A percentile compares a stretch with the other conserved stretches of the same genome.
These are phyloP conservation scores for Vicia sativa DNA, from an alignment of 306 rosid genomes.

Conservation along the genomic window DNA sequence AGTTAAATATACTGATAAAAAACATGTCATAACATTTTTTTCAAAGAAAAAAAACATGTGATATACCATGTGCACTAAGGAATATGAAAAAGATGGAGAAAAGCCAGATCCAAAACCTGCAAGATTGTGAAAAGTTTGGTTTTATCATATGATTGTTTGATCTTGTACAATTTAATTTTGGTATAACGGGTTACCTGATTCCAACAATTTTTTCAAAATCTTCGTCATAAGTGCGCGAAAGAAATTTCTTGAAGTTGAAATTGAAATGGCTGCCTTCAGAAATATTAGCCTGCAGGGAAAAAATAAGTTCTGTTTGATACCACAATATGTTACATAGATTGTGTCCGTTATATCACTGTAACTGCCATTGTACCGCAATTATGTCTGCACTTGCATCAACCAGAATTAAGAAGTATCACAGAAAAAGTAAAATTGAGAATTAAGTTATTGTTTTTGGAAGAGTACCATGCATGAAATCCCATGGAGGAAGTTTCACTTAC, in stretches of 20 bases:
- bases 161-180: slow-evolving; percentile 8
- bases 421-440: neutral
- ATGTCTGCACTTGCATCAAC: neutral
- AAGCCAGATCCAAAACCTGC: slow-evolving; percentile 74
- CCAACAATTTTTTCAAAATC: slow-evolving; percentile 66
- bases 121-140: slow-evolving; percentile 25
- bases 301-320: slow-evolving; percentile 6
- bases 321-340: neutral
- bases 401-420: neutral
- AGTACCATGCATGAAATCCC: slow-evolving; percentile 28
- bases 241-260: slow-evolving; percentile 68
- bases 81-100: slow-evolving; percentile 60
- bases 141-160: neutral
- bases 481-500: slow-evolving; percentile 45
- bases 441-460: neutral
- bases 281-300: slow-evolving; percentile 53
- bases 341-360: neutral
- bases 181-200: slow-evolving; percentile 49
- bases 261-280: slow-evolving; percentile 52
- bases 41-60: no score
- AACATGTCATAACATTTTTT: no score
- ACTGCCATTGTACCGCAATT: neutral
- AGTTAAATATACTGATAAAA: neutral
- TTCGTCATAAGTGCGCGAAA: slow-evolving; percentile 59
- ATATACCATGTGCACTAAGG: slow-evolving; percentile 66